Base-by-base conservation (phyloP, 140 eudicot species). In the Stevia rebaudiana region DNA sequence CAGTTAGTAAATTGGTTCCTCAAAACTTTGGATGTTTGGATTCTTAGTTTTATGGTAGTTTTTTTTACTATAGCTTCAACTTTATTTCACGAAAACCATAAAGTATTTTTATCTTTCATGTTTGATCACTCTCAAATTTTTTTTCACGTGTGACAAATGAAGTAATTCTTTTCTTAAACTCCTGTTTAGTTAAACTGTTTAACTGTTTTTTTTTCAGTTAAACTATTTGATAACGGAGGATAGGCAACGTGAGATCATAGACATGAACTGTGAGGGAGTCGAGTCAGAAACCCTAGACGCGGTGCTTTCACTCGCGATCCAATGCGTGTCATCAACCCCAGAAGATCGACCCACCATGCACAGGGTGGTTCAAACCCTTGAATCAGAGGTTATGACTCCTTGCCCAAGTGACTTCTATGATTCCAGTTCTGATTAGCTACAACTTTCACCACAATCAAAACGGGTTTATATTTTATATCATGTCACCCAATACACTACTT, bases 301-400 rank as follows among this genome's bases (percentile, higher is more conserved):
- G 2, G 48, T 94, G 12, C 85, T 94, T 46, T 85, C 94, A 11
- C 61, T 86, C 13, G 97, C 97, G 11, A 85, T 82, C 61, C 90
- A 85, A 39, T 94, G 99, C 28, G 99, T 94, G 9, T 86, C 95
- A 48, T 81, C 95, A 52, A 70, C 66, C 33, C 95, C 99, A 9
- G 97, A 94, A 73, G 99, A 94, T 12, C 84, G 99, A 36, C 99
- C 97, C 66, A 94, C 99, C 36, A 94, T 88, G 94, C 97, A 94
- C 73, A 48, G 97, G 49, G 95, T 94, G 11, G 94, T 83, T 30
- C 99, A 94, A 70, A 76, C 80, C 44, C 88, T 94, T 44, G 99
- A 94, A 78, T 85, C 99, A 2, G 98, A 92, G 78, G 86, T 94
- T 24, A 88, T 80, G 94, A 88, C 97, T 51, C 99, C 99, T 28